Base-by-base conservation (phyloP, 495 filamentous ascomycete genomes). In the Podospora sp. region DNA sequence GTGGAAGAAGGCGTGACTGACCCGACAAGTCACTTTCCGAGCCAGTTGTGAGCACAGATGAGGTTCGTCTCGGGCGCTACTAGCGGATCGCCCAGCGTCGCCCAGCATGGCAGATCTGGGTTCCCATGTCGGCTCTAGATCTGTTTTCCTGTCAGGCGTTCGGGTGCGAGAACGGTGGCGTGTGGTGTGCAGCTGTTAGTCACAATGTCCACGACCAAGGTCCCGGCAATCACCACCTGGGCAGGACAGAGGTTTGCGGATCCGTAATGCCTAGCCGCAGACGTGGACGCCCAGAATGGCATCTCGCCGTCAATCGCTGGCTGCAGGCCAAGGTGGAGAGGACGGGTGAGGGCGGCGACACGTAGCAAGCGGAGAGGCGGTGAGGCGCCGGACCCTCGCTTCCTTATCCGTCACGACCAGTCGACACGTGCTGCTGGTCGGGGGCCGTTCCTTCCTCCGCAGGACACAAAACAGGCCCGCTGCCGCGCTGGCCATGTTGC, bases 291-390 rank as follows among this genome's bases (percentile, higher is more conserved):
- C 40, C 16, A 46, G 14, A 14, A 46, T 2, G 14, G 40, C 40
- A 46, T 6, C 5, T 46, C 14, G 40, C 40, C 5, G 40, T 46
- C 40, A 46, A 11, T 46, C 40, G 40, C 40, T 14, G 12, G 40
- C 40, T 46, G 40, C 40, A 46, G 40, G 40, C 40, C 40, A 46
- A 46, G 40, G 40, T 46, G 40, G 40, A 46, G 5, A 46, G 40
- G 40, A 46, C 40, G 40, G 40, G 40, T 46, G 14, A 46, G 40
- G 40, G 40, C 40, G 40, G 40, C 40, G 40, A 46, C 40, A 46
- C 40, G 40, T 46, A 46, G 40, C 40, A 46, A 46, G 40, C 57
- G 57, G 57, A 59, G 18, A 59, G 33, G 57, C 57, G 57, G 57
- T 59, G 57, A 59, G 29, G 57, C 8, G 57, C 18, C 6, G 57